Base-by-base conservation (phyloP, 1,139 yeast species). In the Komagataea norvegica region DNA sequence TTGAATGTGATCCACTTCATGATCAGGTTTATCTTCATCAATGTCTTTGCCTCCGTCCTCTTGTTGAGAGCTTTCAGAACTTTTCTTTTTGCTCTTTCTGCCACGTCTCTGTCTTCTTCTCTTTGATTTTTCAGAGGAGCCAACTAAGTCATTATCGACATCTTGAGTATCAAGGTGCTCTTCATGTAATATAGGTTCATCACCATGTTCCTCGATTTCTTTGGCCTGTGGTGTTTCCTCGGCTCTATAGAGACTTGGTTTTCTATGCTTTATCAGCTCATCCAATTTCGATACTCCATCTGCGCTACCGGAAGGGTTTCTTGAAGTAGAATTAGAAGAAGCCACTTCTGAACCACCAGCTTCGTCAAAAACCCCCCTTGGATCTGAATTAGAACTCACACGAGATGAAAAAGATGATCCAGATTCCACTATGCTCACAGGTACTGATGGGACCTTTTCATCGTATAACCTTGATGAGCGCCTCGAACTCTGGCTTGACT, bases 61-160 rank as follows among this genome's bases (percentile, higher is more conserved):
- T 4, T 18, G 31, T 8, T 14, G 29, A 16, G 10, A n/a, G n/a
- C n/a, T n/a, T n/a, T n/a, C 18, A 4, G n/a, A 7, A 8, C 14
- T 18, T 14, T 14, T 33, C 3, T 22, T 14, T 16, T 33, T 40
- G 15, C 33, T 31, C 13, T 32, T 22, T 41, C 38, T 41, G 34
- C 48, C 44, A 33, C 43, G 38, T 41, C 46, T 45, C 29, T 43
- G 42, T 43, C 48, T 45, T 43, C 45, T 46, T 36, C 42, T 46
- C 32, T 40, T 49, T 31, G 37, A 40, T 37, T 40, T 31, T 8
- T 32, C 45, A 3, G 22, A 16, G 7, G 28, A 15, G 5, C 26
- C 22, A 25, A n/a, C 24, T 4, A 13, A 15, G 6, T 16, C 26
- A 20, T 11, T 25, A 6, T 29, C 37, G 13, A 28, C n/a, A n/a